A percentile compares a stretch with the other conserved stretches of the same genome.
Evolutionary conservation across 2,329 filamentous ascomycete genomes (phyloP).

Genomic region (Periglandula ipomoeae): DNA sequence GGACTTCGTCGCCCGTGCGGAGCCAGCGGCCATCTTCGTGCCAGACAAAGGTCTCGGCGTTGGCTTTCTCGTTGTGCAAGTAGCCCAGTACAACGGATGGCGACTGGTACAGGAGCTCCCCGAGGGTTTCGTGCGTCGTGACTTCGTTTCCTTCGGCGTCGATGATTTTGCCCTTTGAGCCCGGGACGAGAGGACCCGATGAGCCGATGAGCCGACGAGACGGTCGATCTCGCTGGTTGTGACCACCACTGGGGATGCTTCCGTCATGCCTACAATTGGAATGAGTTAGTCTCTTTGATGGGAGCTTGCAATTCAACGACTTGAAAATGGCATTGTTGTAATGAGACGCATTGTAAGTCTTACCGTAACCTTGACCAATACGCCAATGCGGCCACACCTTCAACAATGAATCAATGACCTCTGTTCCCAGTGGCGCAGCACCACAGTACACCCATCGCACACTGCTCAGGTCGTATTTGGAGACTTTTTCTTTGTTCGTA

Average conservation of each 20-base stretch:
- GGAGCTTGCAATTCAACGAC: too few species aligned
- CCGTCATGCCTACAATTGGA: slow-evolving; percentile 52
- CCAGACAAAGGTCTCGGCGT: slow-evolving; percentile 63
- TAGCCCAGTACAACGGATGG: slow-evolving; percentile 77
- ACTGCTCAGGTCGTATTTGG: slow-evolving; percentile 61
- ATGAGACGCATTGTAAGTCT: too few species aligned
- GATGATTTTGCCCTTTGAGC: slow-evolving; percentile 54
- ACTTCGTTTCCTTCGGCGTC: slow-evolving; percentile 59
- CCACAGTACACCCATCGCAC: slow-evolving; percentile 59
- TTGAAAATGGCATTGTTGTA: too few species aligned
- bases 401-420: slow-evolving; percentile 55
- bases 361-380: slow-evolving; percentile 66
- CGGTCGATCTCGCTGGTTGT: slow-evolving; percentile 50
- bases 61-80: slow-evolving; percentile 77
- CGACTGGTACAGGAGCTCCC: slow-evolving; percentile 71
- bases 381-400: slow-evolving; percentile 54
- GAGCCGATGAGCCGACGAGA: slow-evolving; percentile 59
- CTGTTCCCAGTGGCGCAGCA: slow-evolving; percentile 63
- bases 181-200: slow-evolving; percentile 58
- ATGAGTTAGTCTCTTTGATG: too few species aligned
- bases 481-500: slow-evolving; percentile 48
- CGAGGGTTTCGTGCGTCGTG: slow-evolving; percentile 59
- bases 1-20: slow-evolving; percentile 76
- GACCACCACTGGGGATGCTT: slow-evolving; percentile 60
- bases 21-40: slow-evolving; percentile 66